Conservation (phyloP, 148 eudicot species). For the Pharnaceum exiguum region DNA sequence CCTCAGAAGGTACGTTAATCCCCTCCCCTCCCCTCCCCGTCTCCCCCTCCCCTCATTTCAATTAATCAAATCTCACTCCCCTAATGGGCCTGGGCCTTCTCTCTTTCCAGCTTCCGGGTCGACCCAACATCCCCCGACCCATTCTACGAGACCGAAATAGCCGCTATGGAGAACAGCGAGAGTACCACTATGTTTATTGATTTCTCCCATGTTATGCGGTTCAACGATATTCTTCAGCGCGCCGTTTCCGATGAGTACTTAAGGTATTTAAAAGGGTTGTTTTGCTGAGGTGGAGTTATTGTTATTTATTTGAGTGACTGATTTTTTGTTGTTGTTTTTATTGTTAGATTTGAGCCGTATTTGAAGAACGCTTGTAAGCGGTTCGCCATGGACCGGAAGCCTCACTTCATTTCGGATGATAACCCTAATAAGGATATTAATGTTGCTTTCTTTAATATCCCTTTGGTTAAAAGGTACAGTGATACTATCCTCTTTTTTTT, state of each 20-base stretch:
- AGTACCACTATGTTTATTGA: constrained; percentile 90
- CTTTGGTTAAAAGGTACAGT: constrained; percentile 66
- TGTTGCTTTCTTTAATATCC: constrained; percentile 81
- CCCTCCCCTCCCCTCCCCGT: neutral
- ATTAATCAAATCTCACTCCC: neutral
- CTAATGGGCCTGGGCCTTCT: neutral
- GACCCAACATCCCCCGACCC: constrained; percentile 48
- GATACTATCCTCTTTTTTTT: neutral
- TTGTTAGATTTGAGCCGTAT: constrained; percentile 65
- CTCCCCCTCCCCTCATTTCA: neutral
- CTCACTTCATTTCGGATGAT: constrained; percentile 71
- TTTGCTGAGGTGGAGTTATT: neutral
- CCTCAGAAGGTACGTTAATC: constrained; percentile 47
- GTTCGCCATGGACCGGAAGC: constrained; percentile 74
- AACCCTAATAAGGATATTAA: constrained; percentile 80
- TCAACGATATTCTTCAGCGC: constrained; percentile 66
- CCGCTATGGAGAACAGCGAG: constrained; percentile 64
- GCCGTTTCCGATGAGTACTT: constrained; percentile 84
- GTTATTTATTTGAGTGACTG: neutral
- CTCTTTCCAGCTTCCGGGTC: constrained; percentile 34
- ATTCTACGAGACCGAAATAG: constrained; percentile 60
- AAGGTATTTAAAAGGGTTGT: constrained; percentile 27
- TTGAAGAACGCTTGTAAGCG: constrained; percentile 87
- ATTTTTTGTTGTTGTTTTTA: neutral
- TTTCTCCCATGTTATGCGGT: constrained; percentile 90